Base-by-base conservation (phyloP, 495 filamentous ascomycete genomes). In the Corynascus novoguineensis region DNA sequence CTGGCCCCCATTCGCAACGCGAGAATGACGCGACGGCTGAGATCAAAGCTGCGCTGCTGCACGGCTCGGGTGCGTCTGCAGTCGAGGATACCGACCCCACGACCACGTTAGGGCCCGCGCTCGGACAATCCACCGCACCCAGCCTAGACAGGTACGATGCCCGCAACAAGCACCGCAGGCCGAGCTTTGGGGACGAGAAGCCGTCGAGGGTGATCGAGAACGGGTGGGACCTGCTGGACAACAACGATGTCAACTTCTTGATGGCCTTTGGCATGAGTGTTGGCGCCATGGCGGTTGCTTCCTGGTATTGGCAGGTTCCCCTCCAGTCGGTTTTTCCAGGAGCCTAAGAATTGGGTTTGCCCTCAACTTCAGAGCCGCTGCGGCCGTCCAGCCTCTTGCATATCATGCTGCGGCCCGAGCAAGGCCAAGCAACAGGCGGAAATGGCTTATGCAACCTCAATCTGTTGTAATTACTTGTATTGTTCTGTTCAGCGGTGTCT, bases 161-260 rank as follows among this genome's bases (percentile, higher is more conserved):
- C 17, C 64, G 62, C 34, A 66, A 74, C 52, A 77, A 73, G 60
- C 64, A 76, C 50, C 70, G 75, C 9, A 62, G 66, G 59, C 50
- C 77, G 25, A 80, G 77, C 60, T 79, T 78, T 58, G 78, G 78
- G 1, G 73, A 81, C 32, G 73, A 73, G 37, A 82, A 81, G 60
- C 82, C 85, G 60, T 91, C 86, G 55, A 77, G 90, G 12, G 80
- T 84, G 28, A 72, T 90, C 0, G 88, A 86, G 65, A 86, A 75
- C 52, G 92, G 88, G 8, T 75, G 72, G 65, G 89, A 95, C 60
- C 65, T 93, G 62, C 73, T 97, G 58, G 89, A 93, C 66, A 98
- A 98, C 63, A 98, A 98, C 67, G 86, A 83, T 25, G 91, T 98
- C 56, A 98, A 98, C 66, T 75, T 95, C 22, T 64, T 90, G 25